A percentile compares a stretch with the other conserved stretches of the same genome.
phyloP scores from a whole-genome alignment of 1,284 basidiomycete genomes.

The Cutaneotrichosporon cavernicola region DNA sequence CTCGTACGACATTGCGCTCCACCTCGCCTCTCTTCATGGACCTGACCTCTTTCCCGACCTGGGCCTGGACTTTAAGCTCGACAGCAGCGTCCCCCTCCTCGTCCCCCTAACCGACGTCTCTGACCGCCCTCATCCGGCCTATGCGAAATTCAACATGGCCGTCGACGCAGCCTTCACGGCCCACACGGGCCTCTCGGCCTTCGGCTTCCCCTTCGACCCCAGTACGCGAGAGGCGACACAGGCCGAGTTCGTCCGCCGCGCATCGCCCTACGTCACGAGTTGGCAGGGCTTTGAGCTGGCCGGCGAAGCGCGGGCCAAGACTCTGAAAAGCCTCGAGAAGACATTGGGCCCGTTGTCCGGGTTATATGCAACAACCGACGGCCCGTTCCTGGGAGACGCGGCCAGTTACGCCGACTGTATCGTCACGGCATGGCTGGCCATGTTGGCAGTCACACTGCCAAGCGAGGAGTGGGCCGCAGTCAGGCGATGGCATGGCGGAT shows the following conservation, averaged over 20 bases:
- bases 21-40: background rate
- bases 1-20: background rate
- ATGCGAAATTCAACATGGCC: background rate
- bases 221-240: background rate
- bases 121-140: background rate
- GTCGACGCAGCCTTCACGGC: background rate
- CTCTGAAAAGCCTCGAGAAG: background rate
- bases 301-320: background rate
- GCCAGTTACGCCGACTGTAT: background rate
- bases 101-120: background rate
- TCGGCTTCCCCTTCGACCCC: background rate
- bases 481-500: background rate
- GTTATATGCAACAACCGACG: background rate
- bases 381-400: background rate
- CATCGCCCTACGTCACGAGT: background rate
- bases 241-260: background rate
- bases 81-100: background rate
- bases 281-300: background rate
- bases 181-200: background rate
- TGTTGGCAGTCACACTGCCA: background rate
- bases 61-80: background rate
- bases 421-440: background rate
- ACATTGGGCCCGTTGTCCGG: background rate
- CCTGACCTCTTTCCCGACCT: background rate
- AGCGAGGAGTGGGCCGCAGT: background rate